These are phyloP conservation scores for Sclerotinia nivalis DNA, from an alignment of 2,329 filamentous ascomycete species.

Conservation along the genomic window DNA sequence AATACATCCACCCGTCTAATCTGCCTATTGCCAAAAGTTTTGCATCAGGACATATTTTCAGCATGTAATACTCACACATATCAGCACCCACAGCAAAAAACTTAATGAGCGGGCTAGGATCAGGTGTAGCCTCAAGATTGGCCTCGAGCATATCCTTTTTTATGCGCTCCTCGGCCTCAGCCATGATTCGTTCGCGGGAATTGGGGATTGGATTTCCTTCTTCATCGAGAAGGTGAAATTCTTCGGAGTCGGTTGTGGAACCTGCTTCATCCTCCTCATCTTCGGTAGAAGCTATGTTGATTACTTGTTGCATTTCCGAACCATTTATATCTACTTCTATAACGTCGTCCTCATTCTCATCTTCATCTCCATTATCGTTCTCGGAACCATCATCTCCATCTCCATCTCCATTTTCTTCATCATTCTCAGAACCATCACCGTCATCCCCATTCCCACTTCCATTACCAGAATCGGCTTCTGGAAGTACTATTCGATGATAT, in stretches of 20 bases:
- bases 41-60: background rate
- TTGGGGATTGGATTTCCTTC: background rate
- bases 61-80: background rate
- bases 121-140: background rate
- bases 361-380: background rate
- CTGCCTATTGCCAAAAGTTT: background rate
- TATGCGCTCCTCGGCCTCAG: background rate
- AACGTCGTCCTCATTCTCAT: background rate
- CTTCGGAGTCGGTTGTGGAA: background rate
- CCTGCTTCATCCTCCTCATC: background rate
- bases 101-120: background rate
- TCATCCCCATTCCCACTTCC: background rate
- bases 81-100: background rate
- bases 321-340: background rate
- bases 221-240: background rate
- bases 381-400: background rate
- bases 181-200: background rate
- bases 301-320: background rate
- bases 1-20: slow-evolving; percentile 12
- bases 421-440: background rate
- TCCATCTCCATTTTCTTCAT: background rate
- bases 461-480: background rate
- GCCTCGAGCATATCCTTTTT: background rate
- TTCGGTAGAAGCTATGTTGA: background rate
- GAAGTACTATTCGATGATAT: background rate